Evolutionary conservation across 805 yeast species (phyloP).

Genomic region (Candida broadrunensis): DNA sequence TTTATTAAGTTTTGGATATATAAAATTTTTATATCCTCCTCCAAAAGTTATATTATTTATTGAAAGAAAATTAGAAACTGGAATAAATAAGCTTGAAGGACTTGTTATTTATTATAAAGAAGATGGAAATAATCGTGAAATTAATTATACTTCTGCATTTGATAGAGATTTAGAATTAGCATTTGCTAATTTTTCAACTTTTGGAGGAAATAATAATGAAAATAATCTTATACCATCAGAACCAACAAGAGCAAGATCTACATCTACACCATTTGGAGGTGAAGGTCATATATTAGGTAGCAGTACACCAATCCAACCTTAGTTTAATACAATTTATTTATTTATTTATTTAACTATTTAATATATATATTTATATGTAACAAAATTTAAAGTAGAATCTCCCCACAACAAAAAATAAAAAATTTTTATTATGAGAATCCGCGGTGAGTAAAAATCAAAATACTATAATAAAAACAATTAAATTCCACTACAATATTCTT

Average conservation of each 20-base stretch:
- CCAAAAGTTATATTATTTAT: conserved; percentile 60
- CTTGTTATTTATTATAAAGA: conserved; percentile 59
- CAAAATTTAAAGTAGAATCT: too few species aligned
- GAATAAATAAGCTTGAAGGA: conserved; percentile 53
- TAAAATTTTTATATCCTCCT: conserved; percentile 64
- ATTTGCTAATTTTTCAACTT: conserved; percentile 2
- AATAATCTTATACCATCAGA: too few species aligned
- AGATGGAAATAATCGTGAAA: conserved; percentile 49
- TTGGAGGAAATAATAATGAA: too few species aligned
- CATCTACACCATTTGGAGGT: conserved; percentile 15
- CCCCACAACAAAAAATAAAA: not conserved
- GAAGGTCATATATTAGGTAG: conserved; percentile 20
- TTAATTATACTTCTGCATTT: conserved; percentile 27
- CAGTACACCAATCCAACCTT: too few species aligned
- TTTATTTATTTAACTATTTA: not conserved
- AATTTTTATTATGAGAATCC: not conserved
- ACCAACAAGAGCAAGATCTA: too few species aligned
- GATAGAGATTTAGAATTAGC: conserved; percentile 1
- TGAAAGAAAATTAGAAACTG: conserved; percentile 50
- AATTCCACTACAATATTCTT: too few species aligned
- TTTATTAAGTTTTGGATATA: conserved; percentile 53
- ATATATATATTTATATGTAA: too few species aligned
- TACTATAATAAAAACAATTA: too few species aligned
- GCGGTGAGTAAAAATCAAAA: not conserved
- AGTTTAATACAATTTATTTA: not conserved